Base-by-base conservation (phyloP, 73 alveolate genomes). In the Paramecium pentaurelia region DNA sequence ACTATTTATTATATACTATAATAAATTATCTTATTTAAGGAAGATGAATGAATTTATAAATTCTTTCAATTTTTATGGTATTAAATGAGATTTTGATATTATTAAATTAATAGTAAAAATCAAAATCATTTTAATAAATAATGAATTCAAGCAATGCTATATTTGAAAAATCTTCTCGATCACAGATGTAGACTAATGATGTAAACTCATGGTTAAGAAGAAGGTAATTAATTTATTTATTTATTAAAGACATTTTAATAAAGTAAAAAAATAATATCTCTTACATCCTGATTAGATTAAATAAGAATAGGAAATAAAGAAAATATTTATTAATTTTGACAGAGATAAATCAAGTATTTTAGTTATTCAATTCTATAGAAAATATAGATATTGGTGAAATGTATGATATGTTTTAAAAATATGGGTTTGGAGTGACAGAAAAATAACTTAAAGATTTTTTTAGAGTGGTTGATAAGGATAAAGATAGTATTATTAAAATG, bases 371-470 rank as follows among this genome's bases (percentile, higher is more conserved):
- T 34, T 12, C 4, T 1, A 54, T 54, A 64, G 84, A 64, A 10
- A 64, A 64, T n/a, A 28, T 64, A 28, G 84, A 64, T 64, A 64
- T 64, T 64, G 28, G 84, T 32, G 84, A 64, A 64, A 64, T 64
- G 84, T 64, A 32, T 27, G 84, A 64, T 14, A 28, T 64, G 49
- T 64, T 64, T 64, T 64, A 64, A 64, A 64, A 64, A 34, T 64
- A 25, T 64, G 84, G 84, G 30, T 64, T 64, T 34, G 47, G 47
- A 25, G 47, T 64, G 16, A 32, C 84, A 64, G 84, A 64, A 27
- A 34, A 64, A 64, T 64, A 64, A 14, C 47, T 64, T 14, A 32
- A 28, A 28, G 42, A 64, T 10, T 64, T 64, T 34, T 64, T 64
- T 64, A 25, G 27, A 28, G 84, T 64, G 30, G 47, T 64, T 32